Evolutionary conservation across 306 rosid species (phyloP), one percentile per base, ranked within the genome.

Genomic region (Chamaecrista fasciculata): DNA sequence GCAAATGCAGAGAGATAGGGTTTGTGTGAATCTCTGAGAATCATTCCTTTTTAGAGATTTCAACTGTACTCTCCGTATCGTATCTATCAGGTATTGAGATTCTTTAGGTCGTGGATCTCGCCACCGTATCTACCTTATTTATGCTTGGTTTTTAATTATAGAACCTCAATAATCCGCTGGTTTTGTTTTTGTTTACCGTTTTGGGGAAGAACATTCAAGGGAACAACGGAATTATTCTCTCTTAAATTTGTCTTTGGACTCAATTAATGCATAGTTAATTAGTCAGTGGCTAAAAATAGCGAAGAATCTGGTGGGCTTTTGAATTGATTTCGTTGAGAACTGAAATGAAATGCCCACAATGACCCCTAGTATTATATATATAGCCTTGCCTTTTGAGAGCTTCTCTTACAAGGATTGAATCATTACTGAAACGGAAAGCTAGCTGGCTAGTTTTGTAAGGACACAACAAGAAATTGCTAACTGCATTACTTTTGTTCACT

Each of bases 81-180:
- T 25, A 16, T 20, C 51, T 5, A n/a, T 79, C 84, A 84, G 97
- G 97, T 91, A 86, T 72, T 40, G n/a, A n/a, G n/a, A n/a, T n/a
- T n/a, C n/a, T n/a, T n/a, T n/a, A n/a, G n/a, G n/a, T n/a, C 71
- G 4, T 71, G 75, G 78, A 77, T 85, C 71, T 83, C 64, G 78
- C 62, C 55, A 58, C 84, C 72, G 52, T 74, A 58, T 60, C 66
- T 71, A 14, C 47, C 31, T 53, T 60, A 55, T 53, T 69, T 4
- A 24, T 64, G 67, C 43, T 4, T 4, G 36, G 36, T 29, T 50
- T 26, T 53, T 24, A 40, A 25, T 39, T 55, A 36, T 31, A 29
- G 75, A 28, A 70, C 57, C 36, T 20, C 61, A 36, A 21, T 46
- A n/a, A 12, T 34, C n/a, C 26, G 6, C 56, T 16, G 60, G 19